Evolutionary conservation across 2,329 filamentous ascomycete genomes (phyloP).

Genomic region (Aspergillus ruber): DNA sequence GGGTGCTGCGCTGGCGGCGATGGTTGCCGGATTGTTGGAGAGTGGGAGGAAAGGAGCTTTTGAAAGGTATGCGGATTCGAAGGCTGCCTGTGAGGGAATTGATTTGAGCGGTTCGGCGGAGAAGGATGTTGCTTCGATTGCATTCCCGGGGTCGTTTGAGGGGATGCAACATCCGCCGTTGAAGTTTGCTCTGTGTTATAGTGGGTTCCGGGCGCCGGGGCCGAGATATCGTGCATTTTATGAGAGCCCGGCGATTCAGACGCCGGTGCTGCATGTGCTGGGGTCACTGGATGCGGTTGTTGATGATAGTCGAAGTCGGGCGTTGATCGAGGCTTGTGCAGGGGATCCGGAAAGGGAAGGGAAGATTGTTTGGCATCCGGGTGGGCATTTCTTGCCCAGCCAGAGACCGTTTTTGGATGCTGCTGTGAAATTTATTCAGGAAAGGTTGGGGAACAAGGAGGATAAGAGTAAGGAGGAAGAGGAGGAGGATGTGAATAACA

Average conservation of each 20-base stretch:
- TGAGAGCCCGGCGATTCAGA: conserved; percentile 62
- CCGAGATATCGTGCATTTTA: conserved; percentile 62
- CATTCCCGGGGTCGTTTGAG: conserved; percentile 46
- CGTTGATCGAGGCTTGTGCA: conserved; percentile 60
- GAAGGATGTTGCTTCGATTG: conserved; percentile 28
- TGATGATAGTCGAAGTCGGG: conserved; percentile 64
- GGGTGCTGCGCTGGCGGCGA: conserved; percentile 64
- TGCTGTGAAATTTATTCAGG: conserved; percentile 64
- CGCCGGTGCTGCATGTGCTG: conserved; percentile 73
- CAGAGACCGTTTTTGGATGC: conserved; percentile 74
- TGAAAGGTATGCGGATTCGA: conserved; percentile 27
- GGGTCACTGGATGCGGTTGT: conserved; percentile 84
- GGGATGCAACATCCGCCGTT: conserved; percentile 46
- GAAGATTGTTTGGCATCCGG: conserved; percentile 66
- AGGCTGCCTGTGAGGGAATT: conserved; percentile 12
- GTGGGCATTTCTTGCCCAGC: conserved; percentile 83
- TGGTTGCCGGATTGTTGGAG: conserved; percentile 70
- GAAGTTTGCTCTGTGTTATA: conserved; percentile 70
- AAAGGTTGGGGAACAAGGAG: conserved; percentile 37
- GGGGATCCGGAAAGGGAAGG: conserved; percentile 46
- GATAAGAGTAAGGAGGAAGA: conserved; percentile 43
- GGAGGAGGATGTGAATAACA: conserved; percentile 58
- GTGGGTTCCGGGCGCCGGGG: conserved; percentile 64
- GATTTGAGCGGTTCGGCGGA: conserved; percentile 4
- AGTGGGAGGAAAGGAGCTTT: conserved; percentile 42